These are phyloP conservation scores for Cercophora sp. DNA, from an alignment of 495 filamentous ascomycete species.

Conservation along the genomic window DNA sequence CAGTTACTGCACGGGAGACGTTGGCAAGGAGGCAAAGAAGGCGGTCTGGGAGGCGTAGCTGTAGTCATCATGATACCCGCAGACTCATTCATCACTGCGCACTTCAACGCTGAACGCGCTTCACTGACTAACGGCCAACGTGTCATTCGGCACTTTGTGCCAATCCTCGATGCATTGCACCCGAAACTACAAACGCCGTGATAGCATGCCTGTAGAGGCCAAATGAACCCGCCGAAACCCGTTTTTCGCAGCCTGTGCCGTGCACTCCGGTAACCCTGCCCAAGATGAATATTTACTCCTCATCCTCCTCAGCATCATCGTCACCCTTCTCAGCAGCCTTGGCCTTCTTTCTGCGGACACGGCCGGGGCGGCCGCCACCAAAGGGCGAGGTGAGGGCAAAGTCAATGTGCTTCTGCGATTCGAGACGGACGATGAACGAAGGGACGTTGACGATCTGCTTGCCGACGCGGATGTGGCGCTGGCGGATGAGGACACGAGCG, in stretches of 20 bases:
- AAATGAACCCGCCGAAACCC: conserved; percentile 27
- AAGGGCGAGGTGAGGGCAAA: conserved; percentile 96
- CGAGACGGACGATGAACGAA: conserved; percentile 97
- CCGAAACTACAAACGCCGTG: conserved; percentile 31
- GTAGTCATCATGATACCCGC: conserved; percentile 26
- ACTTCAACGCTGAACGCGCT: too few species aligned
- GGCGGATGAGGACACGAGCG: conserved; percentile 97
- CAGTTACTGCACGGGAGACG: conserved; percentile 92
- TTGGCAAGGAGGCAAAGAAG: conserved; percentile 53
- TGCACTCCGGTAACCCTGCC: conserved; percentile 27
- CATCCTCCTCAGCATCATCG: conserved; percentile 79
- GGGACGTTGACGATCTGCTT: conserved; percentile 99
- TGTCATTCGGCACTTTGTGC: conserved; percentile 20
- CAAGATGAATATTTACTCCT: conserved; percentile 57
- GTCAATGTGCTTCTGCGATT: conserved; percentile 99
- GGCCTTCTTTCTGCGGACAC: conserved; percentile 98
- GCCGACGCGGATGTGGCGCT: conserved; percentile 98
- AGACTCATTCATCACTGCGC: too few species aligned
- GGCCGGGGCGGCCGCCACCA: conserved; percentile 92
- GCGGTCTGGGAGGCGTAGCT: conserved; percentile 23
- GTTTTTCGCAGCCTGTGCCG: conserved; percentile 39
- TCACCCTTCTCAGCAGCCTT: conserved; percentile 89
- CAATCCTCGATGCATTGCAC: conserved; percentile 27
- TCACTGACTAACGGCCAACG: too few species aligned
- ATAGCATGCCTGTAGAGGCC: conserved; percentile 28